These are phyloP conservation scores for Ilyonectria robusta DNA, from an alignment of 2,329 filamentous ascomycete species.

Conservation along the genomic window DNA sequence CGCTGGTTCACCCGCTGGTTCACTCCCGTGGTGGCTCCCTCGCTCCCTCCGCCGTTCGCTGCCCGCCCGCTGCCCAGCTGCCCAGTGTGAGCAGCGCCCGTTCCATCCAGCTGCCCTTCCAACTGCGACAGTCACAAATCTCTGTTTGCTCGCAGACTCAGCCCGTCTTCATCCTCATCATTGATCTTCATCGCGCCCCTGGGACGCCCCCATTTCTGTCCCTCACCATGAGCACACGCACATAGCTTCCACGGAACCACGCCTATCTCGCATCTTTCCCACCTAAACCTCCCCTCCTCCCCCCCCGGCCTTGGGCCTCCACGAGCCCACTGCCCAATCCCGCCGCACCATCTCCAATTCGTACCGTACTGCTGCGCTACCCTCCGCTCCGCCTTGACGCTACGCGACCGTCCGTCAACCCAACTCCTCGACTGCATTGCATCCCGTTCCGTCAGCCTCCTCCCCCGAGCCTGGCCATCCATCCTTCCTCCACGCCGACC, in stretches of 20 bases:
- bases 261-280: constrained; percentile 32
- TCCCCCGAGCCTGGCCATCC: constrained; percentile 34
- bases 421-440: constrained; percentile 46
- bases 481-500: constrained; percentile 30
- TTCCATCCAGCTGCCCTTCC: neutral
- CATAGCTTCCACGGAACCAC: constrained; percentile 23
- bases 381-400: constrained; percentile 29
- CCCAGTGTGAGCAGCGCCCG: neutral
- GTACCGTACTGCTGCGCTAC: constrained; percentile 26
- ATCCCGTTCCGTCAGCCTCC: constrained; percentile 35
- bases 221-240: constrained; percentile 33
- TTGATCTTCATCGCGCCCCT: constrained; percentile 7
- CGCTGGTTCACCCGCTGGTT: neutral
- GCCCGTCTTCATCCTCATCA: neutral
- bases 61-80: neutral
- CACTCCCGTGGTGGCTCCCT: neutral
- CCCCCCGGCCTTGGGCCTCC: constrained; percentile 46
- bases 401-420: constrained; percentile 28
- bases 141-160: neutral
- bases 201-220: neutral
- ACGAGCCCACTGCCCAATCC: constrained; percentile 44
- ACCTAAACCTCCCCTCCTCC: neutral
- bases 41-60: neutral
- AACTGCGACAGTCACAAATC: constrained; percentile 4
- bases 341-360: constrained; percentile 37